Conservation (phyloP, 805 yeast species). For the Cyberlindnera maritima region DNA sequence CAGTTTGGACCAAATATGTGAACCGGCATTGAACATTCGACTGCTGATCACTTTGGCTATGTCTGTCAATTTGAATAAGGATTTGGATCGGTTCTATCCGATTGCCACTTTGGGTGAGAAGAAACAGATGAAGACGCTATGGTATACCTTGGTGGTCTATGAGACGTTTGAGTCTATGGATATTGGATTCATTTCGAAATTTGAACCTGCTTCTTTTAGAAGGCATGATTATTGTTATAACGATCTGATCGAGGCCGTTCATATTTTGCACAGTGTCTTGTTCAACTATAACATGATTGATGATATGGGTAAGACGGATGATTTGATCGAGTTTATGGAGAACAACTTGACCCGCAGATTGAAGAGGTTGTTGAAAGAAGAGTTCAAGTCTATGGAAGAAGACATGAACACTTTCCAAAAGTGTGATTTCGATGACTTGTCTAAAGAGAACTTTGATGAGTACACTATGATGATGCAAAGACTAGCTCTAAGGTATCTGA, state of each 20-base stretch:
- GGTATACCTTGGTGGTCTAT: conserved; percentile 16
- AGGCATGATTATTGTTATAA: conserved; percentile 18
- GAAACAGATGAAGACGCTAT: conserved; percentile 15
- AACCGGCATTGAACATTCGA: conserved; percentile 11
- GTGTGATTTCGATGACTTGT: conserved; percentile 11
- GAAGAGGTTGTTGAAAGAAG: conserved; percentile 11
- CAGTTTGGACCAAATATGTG: conserved; percentile 15
- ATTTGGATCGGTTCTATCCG: conserved; percentile 15
- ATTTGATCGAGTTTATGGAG: conserved; percentile 15
- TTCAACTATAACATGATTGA: conserved; percentile 19
- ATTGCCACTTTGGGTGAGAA: conserved; percentile 6
- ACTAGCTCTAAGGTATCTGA: conserved; percentile 11
- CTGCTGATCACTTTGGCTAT: conserved; percentile 13
- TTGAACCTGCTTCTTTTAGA: conserved; percentile 17
- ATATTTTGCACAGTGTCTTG: conserved; percentile 14
- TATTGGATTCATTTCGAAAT: conserved; percentile 18
- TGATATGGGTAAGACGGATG: conserved; percentile 19
- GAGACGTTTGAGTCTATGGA: conserved; percentile 19
- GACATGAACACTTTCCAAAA: conserved; percentile 9
- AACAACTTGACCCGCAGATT: conserved; percentile 8
- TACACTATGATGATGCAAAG: conserved; percentile 13
- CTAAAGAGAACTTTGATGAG: conserved; percentile 6
- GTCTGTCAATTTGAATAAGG: conserved; percentile 11
- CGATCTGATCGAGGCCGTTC: conserved; percentile 14
- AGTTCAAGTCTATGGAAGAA: conserved; percentile 7